These are phyloP conservation scores for Geoglossum glabrum DNA, from an alignment of 495 filamentous ascomycete genomes.

Conservation along the genomic window DNA sequence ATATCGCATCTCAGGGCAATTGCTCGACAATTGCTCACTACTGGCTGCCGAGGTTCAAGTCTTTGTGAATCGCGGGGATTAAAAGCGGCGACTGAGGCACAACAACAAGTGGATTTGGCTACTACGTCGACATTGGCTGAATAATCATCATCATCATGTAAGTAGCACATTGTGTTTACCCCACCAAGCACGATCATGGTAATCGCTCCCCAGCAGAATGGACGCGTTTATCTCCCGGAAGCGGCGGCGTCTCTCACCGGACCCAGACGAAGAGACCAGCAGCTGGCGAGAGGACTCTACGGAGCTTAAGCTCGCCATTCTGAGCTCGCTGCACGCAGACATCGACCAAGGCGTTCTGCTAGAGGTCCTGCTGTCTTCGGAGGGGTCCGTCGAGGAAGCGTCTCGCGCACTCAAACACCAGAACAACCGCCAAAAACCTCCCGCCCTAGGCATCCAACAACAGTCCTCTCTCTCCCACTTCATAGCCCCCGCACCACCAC, in stretches of 20 bases:
- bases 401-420: constrained; percentile 26
- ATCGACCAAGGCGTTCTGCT: constrained; percentile 45
- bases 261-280: neutral
- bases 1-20: constrained; percentile 34
- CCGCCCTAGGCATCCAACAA: constrained; percentile 4
- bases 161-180: too few relatives aligned
- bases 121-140: too few relatives aligned
- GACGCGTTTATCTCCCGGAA: constrained; percentile 38
- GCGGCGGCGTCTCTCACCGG: constrained; percentile 19
- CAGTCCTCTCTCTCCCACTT: constrained; percentile 15
- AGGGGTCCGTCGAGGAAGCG: constrained; percentile 54
- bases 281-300: constrained; percentile 45
- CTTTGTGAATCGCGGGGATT: too few relatives aligned
- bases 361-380: constrained; percentile 53
- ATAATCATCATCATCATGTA: too few relatives aligned
- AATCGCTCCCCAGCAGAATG: too few relatives aligned
- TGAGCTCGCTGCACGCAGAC: constrained; percentile 53
- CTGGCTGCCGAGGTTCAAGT: neutral
- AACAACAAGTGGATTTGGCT: too few relatives aligned
- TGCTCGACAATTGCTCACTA: neutral
- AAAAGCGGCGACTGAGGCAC: too few relatives aligned
- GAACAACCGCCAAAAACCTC: neutral
- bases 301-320: constrained; percentile 68
- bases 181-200: too few relatives aligned
- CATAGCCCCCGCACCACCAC: constrained; percentile 4